phyloP scores from a whole-genome alignment of 768 basidiomycete species.

The Rubroboletus satanas region DNA sequence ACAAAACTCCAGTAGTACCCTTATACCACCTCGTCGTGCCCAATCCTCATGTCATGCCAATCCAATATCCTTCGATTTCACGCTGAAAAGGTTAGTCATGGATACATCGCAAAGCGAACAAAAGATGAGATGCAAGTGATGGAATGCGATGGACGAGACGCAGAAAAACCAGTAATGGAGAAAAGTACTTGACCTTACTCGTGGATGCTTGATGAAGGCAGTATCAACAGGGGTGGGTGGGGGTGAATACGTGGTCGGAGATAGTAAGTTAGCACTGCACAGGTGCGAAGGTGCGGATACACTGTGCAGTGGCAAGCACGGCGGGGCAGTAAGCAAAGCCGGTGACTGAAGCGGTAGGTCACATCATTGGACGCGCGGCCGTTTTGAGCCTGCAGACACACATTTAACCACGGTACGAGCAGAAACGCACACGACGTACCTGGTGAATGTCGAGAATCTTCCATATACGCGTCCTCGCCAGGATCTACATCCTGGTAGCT shows the following conservation, averaged over 20 bases:
- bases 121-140: neutral
- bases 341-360: neutral
- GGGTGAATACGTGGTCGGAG: slow-evolving; percentile 9
- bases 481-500: slow-evolving; percentile 45
- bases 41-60: neutral
- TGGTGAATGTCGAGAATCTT: slow-evolving; percentile 40
- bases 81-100: slow-evolving; percentile 32
- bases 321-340: neutral
- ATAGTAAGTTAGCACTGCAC: slow-evolving; percentile 30
- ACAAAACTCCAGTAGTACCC: neutral
- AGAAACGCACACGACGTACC: slow-evolving; percentile 32
- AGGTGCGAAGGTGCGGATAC: neutral
- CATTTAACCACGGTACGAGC: neutral
- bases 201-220: slow-evolving; percentile 10
- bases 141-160: neutral
- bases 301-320: neutral
- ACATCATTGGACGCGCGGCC: slow-evolving; percentile 38
- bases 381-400: slow-evolving; percentile 39
- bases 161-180: neutral
- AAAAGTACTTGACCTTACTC: slow-evolving; percentile 31
- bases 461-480: slow-evolving; percentile 35
- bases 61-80: slow-evolving; percentile 9
- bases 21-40: neutral
- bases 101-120: slow-evolving; percentile 10
- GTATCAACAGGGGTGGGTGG: slow-evolving; percentile 4